Evolutionary conservation across 2,329 filamentous ascomycete species (phyloP).

Genomic region (Incumbomyces lentus): DNA sequence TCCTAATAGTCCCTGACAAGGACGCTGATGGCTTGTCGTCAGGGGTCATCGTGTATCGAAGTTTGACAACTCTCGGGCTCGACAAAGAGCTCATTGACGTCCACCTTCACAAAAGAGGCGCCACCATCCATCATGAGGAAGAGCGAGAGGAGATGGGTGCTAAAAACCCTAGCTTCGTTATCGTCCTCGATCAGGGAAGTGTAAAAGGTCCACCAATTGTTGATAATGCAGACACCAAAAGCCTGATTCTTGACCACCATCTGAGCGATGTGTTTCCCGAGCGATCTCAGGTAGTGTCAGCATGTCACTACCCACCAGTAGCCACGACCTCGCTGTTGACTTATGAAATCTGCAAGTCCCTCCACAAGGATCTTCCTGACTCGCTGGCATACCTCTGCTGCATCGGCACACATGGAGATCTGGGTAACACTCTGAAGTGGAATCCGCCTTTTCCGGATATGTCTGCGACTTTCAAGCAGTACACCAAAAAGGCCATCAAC

Average conservation of each 20-base stretch:
- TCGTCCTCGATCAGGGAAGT: constrained; percentile 58
- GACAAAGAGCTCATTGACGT: constrained; percentile 42
- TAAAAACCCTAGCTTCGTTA: constrained; percentile 46
- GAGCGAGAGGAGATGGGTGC: constrained; percentile 44
- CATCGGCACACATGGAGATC: constrained; percentile 56
- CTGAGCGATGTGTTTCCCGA: constrained; percentile 50
- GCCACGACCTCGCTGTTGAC: constrained; percentile 55
- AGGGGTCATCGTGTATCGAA: constrained; percentile 52
- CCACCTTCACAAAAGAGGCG: constrained; percentile 51
- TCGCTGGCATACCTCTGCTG: constrained; percentile 52
- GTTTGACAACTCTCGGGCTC: constrained; percentile 49
- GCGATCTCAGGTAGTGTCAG: constrained; percentile 46
- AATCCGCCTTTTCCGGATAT: constrained; percentile 57
- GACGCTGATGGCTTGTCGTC: constrained; percentile 58
- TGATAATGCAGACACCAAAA: constrained; percentile 36
- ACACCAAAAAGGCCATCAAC: constrained; percentile 53
- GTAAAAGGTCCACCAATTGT: constrained; percentile 45
- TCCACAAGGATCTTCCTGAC: constrained; percentile 42
- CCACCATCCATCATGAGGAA: constrained; percentile 44
- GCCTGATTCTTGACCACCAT: constrained; percentile 57
- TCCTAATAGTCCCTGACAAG: constrained; percentile 57
- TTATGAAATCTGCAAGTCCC: constrained; percentile 50
- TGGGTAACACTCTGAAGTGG: constrained; percentile 57
- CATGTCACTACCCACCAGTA: constrained; percentile 54
- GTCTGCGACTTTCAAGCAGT: constrained; percentile 47